Base-by-base conservation (phyloP, 2,329 filamentous ascomycete genomes). In the Penicillium sp. region DNA sequence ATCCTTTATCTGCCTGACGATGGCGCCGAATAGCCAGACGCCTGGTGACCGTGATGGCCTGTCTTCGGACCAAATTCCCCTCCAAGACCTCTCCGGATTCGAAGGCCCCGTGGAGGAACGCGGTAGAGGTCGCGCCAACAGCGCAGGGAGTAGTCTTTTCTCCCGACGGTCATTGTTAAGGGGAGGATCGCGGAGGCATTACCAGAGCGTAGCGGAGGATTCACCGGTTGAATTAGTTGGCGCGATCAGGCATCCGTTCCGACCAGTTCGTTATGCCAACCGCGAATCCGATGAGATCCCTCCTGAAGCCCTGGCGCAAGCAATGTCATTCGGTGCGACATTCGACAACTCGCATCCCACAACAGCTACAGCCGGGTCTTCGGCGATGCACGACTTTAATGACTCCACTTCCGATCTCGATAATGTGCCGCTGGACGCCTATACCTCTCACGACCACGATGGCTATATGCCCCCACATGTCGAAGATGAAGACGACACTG, bases 71-170 rank as follows among this genome's bases (percentile, higher is more conserved):
- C 76, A 78, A 64, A 93, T 95, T 78, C 90, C 89, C 61, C 81
- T 94, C 60, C 88, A 88, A 75, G 85, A 89, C 68, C 80, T 91
- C 38, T 79, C 80, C 13, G 74, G 76, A 60, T 73, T 75, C 28
- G 74, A 75, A 37, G 75, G 74, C 52, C 66, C 65, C 37, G 60
- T 68, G 19, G 72, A 71, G 33, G 73, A 71, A 28, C 67, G 70
- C 62, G 66, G 75, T 30, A 65, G 71, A 63, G 67, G 66, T 61
- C 70, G 70, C 60, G 60, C 70, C 59, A 68, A 67, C 54, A 73
- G 71, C 55, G 67, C 63, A 60, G 81, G 68, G 76, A 81, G 66
- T 75, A 81, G 71, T 75, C 81, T 72, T 73, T 78, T 70, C 68
- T 79, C 64, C 68, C 79, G 67, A 71, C 78, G 65, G 62, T 81